Evolutionary conservation across 768 basidiomycete genomes (phyloP).

Genomic region (Amanita jacksonii): DNA sequence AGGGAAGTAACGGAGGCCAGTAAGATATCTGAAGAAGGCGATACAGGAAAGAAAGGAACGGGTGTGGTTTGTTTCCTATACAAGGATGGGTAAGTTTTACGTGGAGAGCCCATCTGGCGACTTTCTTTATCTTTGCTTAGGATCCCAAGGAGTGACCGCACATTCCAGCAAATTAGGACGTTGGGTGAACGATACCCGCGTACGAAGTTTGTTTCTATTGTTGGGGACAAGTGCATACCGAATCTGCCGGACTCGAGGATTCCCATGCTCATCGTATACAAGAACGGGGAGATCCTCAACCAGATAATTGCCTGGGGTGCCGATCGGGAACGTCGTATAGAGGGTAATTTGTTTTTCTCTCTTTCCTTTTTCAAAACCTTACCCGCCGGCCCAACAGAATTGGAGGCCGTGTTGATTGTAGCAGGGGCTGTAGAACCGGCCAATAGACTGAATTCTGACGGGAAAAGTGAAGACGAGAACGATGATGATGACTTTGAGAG

Average conservation of each 20-base stretch:
- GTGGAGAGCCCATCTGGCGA: background rate
- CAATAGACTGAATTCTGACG: conserved; percentile 28
- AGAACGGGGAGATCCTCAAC: conserved; percentile 82
- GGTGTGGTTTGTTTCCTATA: conserved; percentile 93
- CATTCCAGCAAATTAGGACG: conserved; percentile 56
- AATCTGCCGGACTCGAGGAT: conserved; percentile 86
- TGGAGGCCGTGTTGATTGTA: conserved; percentile 61
- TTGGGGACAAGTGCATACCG: conserved; percentile 92
- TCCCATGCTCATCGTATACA: conserved; percentile 90
- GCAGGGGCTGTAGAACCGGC: conserved; percentile 56
- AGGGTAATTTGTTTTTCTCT: conserved; percentile 43
- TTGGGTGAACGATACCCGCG: conserved; percentile 81
- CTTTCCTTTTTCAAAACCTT: conserved; percentile 9
- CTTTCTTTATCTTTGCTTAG: conserved; percentile 27
- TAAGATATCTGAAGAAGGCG: conserved; percentile 52
- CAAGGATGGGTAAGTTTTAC: conserved; percentile 75
- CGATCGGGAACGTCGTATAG: conserved; percentile 62
- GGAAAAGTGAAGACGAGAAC: conserved; percentile 38
- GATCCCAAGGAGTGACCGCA: conserved; percentile 69
- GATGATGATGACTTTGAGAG: conserved; percentile 18
- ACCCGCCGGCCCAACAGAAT: conserved; percentile 36
- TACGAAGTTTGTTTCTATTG: conserved; percentile 93
- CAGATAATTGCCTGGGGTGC: conserved; percentile 83
- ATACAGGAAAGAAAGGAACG: conserved; percentile 64
- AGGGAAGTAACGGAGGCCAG: conserved; percentile 94